These are phyloP conservation scores for Nadsonia commutata DNA, from an alignment of 1,139 yeast genomes.

Conservation along the genomic window DNA sequence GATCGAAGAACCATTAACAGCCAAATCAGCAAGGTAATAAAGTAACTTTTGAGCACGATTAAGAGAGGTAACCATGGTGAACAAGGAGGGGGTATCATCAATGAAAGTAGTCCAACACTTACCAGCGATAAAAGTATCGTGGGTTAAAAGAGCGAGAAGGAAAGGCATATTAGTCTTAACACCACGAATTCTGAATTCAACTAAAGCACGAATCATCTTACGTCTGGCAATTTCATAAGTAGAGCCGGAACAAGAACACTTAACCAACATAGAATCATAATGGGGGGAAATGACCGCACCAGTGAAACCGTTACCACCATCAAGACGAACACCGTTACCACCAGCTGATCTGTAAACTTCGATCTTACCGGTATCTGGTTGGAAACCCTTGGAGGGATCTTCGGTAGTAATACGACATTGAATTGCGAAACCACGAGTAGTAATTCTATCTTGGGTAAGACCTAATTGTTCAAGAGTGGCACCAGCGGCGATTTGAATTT, in stretches of 20 bases:
- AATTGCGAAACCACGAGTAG: conserved; percentile 94
- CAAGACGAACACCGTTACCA: conserved; percentile 97
- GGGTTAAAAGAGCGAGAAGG: conserved; percentile 80
- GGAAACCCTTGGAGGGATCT: conserved; percentile 92
- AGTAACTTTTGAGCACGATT: conserved; percentile 92
- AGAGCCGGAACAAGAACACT: conserved; percentile 92
- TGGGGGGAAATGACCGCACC: conserved; percentile 96
- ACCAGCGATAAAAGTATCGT: conserved; percentile 78
- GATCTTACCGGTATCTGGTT: conserved; percentile 96
- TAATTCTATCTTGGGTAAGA: conserved; percentile 80
- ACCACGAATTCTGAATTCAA: conserved; percentile 96
- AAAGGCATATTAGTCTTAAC: conserved; percentile 97
- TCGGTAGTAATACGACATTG: conserved; percentile 99
- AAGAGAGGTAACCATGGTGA: conserved; percentile 88
- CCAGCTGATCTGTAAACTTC: conserved; percentile 98
- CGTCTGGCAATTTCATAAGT: conserved; percentile 94
- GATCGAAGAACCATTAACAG: conserved; percentile 89
- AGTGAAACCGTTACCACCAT: conserved; percentile 99
- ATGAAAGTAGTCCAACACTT: conserved; percentile 97
- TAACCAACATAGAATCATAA: conserved; percentile 96
- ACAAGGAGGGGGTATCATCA: conserved; percentile 92
- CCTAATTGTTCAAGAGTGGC: conserved; percentile 88
- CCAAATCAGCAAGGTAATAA: conserved; percentile 78
- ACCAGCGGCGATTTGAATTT: conserved; percentile 98
- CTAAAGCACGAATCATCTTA: conserved; percentile 91